Conservation (phyloP, 2,329 filamentous ascomycete species). For the Chrysoporthe austroafricana region DNA sequence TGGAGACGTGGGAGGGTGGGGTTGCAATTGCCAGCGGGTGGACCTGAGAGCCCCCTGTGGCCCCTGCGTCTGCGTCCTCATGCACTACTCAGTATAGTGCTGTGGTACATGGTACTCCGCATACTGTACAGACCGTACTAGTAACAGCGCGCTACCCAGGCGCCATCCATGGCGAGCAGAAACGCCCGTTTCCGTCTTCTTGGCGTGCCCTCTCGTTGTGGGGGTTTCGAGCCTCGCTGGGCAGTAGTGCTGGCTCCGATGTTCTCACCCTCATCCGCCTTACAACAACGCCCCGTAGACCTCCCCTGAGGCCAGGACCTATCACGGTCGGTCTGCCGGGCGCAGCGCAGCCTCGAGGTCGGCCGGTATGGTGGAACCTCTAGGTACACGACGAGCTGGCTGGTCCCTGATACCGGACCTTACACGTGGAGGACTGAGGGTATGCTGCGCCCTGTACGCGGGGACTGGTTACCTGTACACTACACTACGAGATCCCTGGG, state of each 20-base stretch:
- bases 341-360: not conserved
- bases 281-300: not conserved
- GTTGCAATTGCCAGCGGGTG: not conserved
- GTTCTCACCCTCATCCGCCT: not conserved
- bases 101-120: too few species aligned
- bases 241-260: not conserved
- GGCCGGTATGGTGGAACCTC: too few species aligned
- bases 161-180: not conserved
- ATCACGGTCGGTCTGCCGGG: not conserved
- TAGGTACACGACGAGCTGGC: too few species aligned
- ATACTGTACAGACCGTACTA: too few species aligned
- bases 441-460: too few species aligned
- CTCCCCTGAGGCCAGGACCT: not conserved
- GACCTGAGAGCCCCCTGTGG: not conserved
- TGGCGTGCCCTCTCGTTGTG: too few species aligned
- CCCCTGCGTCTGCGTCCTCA: not conserved
- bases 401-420: too few species aligned
- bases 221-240: too few species aligned
- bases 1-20: not conserved
- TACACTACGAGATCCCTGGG: not conserved
- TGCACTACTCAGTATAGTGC: too few species aligned
- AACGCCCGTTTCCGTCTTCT: not conserved
- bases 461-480: too few species aligned
- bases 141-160: not conserved
- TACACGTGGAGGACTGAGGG: not conserved